phyloP scores from a whole-genome alignment of 2,329 filamentous ascomycete species.

The Nemania sp. region DNA sequence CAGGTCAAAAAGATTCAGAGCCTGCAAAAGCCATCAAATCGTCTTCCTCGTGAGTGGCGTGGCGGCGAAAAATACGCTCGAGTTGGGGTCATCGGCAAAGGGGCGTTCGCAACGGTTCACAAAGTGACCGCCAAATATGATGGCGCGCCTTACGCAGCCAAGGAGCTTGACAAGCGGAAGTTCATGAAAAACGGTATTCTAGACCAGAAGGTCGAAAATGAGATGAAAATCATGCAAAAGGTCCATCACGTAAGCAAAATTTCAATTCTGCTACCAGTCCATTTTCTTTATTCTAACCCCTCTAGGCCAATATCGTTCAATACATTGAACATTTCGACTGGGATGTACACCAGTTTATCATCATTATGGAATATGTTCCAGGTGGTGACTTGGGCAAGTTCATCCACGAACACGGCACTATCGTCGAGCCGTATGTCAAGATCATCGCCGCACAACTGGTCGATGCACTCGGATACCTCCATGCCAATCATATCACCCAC shows the following conservation, averaged over 20 bases:
- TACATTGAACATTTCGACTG: constrained; percentile 90
- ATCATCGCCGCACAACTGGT: constrained; percentile 77
- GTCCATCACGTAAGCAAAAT: constrained; percentile 73
- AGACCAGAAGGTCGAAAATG: constrained; percentile 91
- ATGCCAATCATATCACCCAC: constrained; percentile 88
- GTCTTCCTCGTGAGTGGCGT: constrained; percentile 70
- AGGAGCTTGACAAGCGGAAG: constrained; percentile 89
- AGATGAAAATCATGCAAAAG: constrained; percentile 93
- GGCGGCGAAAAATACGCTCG: constrained; percentile 86
- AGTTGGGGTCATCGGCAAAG: constrained; percentile 81
- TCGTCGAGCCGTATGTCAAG: constrained; percentile 72
- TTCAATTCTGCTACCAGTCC: background rate
- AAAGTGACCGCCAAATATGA: constrained; percentile 85
- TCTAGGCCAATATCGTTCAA: constrained; percentile 81
- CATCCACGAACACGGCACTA: constrained; percentile 62
- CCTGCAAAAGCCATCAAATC: constrained; percentile 42
- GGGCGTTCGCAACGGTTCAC: constrained; percentile 93
- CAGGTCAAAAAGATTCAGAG: constrained; percentile 27
- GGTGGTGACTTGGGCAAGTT: constrained; percentile 81
- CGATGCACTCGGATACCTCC: constrained; percentile 82
- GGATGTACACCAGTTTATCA: constrained; percentile 83
- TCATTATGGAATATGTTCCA: constrained; percentile 92
- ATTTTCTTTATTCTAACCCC: constrained; percentile 27
- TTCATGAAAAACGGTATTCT: constrained; percentile 92
- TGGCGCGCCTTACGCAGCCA: constrained; percentile 84